A percentile compares a stretch with the other conserved stretches of the same genome.
Evolutionary conservation across 441 rosid genomes (phyloP).

Genomic region (Corymbia citriodora): DNA sequence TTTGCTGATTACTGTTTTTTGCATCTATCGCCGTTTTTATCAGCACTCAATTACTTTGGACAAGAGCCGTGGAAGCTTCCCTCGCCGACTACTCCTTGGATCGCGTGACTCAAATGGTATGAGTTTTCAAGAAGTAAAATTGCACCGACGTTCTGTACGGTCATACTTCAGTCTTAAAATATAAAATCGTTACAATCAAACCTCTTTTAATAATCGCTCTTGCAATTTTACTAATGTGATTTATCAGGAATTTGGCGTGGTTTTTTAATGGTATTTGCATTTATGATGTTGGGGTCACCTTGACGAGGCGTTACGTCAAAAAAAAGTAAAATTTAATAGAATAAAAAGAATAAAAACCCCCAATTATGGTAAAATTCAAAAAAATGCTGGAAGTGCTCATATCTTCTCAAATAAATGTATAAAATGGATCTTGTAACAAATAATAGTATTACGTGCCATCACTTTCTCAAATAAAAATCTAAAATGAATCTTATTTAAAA

Average conservation of each 20-base stretch:
- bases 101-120: not conserved
- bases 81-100: not conserved
- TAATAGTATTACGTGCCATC: too few species aligned
- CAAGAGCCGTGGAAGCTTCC: not conserved
- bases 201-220: not conserved
- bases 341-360: not conserved
- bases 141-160: not conserved
- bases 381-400: too few species aligned
- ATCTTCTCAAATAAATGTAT: too few species aligned
- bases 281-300: rapidly evolving
- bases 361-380: too few species aligned
- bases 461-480: too few species aligned
- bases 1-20: not conserved
- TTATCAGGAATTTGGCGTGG: rapidly evolving
- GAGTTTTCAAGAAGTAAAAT: not conserved
- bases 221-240: not conserved
- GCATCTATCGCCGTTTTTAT: not conserved
- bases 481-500: too few species aligned
- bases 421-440: too few species aligned
- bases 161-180: not conserved
- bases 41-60: not conserved
- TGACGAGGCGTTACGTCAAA: not conserved
- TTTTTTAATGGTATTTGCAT: not conserved
- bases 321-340: not conserved
- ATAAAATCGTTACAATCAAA: rapidly evolving